Evolutionary conservation across 169 alveolate species (phyloP).

Genomic region (Plasmodium ovale): DNA sequence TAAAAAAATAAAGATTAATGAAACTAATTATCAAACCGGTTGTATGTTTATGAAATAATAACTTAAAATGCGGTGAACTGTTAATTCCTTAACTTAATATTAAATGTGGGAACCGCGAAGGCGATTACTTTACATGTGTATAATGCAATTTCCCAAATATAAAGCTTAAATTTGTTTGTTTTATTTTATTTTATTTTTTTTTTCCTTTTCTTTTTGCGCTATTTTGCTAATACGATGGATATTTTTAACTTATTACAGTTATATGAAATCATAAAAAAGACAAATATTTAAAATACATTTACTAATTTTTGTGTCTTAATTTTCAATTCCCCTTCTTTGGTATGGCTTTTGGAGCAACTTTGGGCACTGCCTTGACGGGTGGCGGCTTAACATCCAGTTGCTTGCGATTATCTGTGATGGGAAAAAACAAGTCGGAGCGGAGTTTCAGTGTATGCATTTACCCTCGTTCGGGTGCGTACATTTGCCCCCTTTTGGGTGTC

Average conservation of each 20-base stretch:
- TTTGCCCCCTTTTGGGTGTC: too few relatives aligned
- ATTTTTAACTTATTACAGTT: conserved; percentile 14
- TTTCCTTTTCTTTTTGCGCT: background rate
- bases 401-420: background rate
- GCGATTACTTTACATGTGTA: too few relatives aligned
- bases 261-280: conserved; percentile 31
- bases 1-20: background rate
- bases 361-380: conserved; percentile 75
- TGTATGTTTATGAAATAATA: background rate
- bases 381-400: conserved; percentile 62
- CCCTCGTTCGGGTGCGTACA: too few relatives aligned
- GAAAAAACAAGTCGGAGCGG: background rate
- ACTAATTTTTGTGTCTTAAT: conserved; percentile 20
- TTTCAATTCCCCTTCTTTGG: conserved; percentile 10
- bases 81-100: background rate
- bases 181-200: background rate
- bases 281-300: conserved; percentile 39
- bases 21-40: conserved; percentile 8
- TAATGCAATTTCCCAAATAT: background rate
- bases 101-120: too few relatives aligned
- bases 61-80: background rate
- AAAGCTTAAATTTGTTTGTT: background rate
- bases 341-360: conserved; percentile 23
- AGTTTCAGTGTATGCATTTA: background rate
- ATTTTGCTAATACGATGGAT: background rate